Conservation (phyloP, 1,284 basidiomycete genomes). For the Wallemia mellicola region DNA sequence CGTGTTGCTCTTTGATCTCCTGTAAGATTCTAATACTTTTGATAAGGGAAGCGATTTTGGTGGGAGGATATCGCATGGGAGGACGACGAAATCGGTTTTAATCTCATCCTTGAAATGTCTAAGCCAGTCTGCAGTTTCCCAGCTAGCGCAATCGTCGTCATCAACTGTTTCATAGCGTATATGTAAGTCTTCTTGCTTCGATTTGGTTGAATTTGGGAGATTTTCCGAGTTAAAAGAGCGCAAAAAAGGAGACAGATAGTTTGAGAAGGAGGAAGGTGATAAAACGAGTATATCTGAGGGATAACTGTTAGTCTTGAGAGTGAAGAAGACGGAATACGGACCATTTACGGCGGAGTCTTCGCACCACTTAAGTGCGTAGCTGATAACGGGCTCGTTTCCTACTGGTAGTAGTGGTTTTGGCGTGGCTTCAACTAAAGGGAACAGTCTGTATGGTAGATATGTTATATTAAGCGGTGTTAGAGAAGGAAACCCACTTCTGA, state of each 20-base stretch:
- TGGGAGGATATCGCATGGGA: slow-evolving; percentile 69
- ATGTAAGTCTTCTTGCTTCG: no score
- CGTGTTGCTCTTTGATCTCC: slow-evolving; percentile 33
- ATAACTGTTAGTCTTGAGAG: slow-evolving; percentile 60
- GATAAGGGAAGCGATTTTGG: slow-evolving; percentile 38
- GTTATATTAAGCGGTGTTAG: neutral
- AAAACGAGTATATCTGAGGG: slow-evolving; percentile 65
- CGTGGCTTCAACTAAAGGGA: slow-evolving; percentile 22
- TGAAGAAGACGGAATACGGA: no score
- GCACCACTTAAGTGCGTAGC: slow-evolving; percentile 55
- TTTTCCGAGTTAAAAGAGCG: no score
- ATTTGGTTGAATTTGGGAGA: no score
- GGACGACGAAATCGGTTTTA: slow-evolving; percentile 50
- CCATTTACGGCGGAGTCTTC: no score
- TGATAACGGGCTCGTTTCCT: slow-evolving; percentile 59
- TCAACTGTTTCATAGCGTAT: neutral
- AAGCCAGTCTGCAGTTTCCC: slow-evolving; percentile 5
- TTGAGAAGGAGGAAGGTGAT: slow-evolving; percentile 41
- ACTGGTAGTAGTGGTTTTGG: slow-evolving; percentile 64
- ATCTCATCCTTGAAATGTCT: neutral
- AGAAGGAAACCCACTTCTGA: slow-evolving; percentile 29
- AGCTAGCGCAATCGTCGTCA: slow-evolving; percentile 3
- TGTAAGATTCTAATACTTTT: slow-evolving; percentile 46
- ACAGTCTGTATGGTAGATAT: neutral
- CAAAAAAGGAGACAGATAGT: slow-evolving; percentile 25